These are phyloP conservation scores for Euphorbia neoarborescens DNA, from an alignment of 441 rosid genomes.

Conservation along the genomic window DNA sequence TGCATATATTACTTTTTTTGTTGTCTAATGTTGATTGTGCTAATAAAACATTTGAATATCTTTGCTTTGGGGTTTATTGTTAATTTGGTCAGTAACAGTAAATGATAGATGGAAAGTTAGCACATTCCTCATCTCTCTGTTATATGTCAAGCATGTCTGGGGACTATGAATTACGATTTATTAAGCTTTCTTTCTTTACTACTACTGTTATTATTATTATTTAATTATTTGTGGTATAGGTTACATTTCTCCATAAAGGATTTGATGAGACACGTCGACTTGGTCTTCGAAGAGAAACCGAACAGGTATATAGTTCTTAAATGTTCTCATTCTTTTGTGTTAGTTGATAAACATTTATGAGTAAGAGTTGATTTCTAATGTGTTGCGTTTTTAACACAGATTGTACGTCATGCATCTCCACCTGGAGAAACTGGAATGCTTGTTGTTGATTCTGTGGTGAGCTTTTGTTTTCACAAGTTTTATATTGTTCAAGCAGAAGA, in stretches of 20 bases:
- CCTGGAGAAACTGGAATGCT: constrained; percentile 91
- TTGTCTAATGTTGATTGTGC: not conserved
- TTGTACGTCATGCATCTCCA: constrained; percentile 22
- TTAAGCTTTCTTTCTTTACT: not conserved
- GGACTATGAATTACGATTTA: not conserved
- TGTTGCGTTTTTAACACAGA: constrained; percentile 11
- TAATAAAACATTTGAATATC: not conserved
- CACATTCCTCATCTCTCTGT: not conserved
- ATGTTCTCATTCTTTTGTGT: not conserved
- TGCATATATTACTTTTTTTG: not conserved
- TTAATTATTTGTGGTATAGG: constrained; percentile 28
- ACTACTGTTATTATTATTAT: not conserved
- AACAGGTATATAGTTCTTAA: constrained; percentile 50
- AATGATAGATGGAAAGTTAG: constrained; percentile 1
- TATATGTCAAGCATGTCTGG: not conserved
- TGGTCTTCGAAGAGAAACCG: constrained; percentile 75
- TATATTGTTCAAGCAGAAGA: constrained; percentile 4
- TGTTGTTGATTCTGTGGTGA: constrained; percentile 84
- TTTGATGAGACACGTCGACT: constrained; percentile 96
- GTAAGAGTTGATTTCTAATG: not conserved
- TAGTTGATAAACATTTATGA: not conserved
- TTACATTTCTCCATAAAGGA: constrained; percentile 89
- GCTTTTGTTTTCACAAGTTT: constrained; percentile 17
- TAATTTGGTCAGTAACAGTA: not conserved
- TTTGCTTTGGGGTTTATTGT: not conserved